phyloP scores from a whole-genome alignment of 2,329 filamentous ascomycete species.

The Aureobasidium leucospermi region DNA sequence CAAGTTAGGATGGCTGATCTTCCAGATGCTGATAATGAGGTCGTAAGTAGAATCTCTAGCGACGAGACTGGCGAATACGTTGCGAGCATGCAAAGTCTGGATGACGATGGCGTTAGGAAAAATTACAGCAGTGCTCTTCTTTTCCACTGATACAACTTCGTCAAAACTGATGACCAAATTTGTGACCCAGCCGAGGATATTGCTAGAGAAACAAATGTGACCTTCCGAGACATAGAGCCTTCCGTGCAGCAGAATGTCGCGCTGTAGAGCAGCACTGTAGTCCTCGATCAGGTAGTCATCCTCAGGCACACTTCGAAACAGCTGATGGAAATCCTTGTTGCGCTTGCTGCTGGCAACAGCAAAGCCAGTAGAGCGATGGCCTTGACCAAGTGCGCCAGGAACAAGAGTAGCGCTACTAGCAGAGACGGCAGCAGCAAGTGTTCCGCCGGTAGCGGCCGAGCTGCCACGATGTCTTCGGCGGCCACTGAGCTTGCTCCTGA shows the following conservation, averaged over 20 bases:
- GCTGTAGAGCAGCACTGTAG: slow-evolving; percentile 91
- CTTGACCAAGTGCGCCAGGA: slow-evolving; percentile 49
- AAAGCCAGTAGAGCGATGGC: slow-evolving; percentile 82
- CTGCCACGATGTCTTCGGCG: slow-evolving; percentile 68
- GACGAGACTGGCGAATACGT: slow-evolving; percentile 91
- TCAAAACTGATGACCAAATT: slow-evolving; percentile 98
- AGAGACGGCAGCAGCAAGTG: slow-evolving; percentile 64
- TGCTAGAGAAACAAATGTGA: slow-evolving; percentile 97
- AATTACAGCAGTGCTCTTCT: slow-evolving; percentile 87
- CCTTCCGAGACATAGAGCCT: slow-evolving; percentile 94
- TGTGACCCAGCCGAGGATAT: slow-evolving; percentile 96
- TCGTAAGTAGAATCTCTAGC: slow-evolving; percentile 95
- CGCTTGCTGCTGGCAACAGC: slow-evolving; percentile 93
- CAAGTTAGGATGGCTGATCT: slow-evolving; percentile 85
- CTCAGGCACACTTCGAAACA: slow-evolving; percentile 95
- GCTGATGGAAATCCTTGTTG: slow-evolving; percentile 86
- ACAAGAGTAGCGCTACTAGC: slow-evolving; percentile 64
- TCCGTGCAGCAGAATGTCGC: slow-evolving; percentile 90
- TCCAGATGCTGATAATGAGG: slow-evolving; percentile 96
- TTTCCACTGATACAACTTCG: slow-evolving; percentile 93
- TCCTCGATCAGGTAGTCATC: slow-evolving; percentile 98
- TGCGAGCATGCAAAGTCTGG: slow-evolving; percentile 87
- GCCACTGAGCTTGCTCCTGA: slow-evolving; percentile 46
- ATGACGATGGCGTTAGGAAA: slow-evolving; percentile 98
- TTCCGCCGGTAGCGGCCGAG: slow-evolving; percentile 55